These are phyloP conservation scores for Beta corolliflora DNA, from an alignment of 179 eudicot species.

Conservation along the genomic window DNA sequence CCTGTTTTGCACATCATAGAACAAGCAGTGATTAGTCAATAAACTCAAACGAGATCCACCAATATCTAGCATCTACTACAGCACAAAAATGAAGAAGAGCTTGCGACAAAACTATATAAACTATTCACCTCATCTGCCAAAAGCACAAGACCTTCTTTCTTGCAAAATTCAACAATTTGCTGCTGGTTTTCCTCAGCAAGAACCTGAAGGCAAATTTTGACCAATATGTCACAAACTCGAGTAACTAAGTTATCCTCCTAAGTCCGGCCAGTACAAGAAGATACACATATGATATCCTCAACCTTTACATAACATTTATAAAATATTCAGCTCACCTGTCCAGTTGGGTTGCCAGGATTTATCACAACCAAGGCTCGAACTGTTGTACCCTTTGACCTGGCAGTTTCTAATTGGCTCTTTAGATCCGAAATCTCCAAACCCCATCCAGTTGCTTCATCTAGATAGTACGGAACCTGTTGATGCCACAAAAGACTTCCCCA, in stretches of 20 bases:
- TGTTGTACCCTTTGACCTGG: conserved; percentile 70
- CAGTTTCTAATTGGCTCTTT: conserved; percentile 73
- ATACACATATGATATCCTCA: background rate
- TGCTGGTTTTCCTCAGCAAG: conserved; percentile 84
- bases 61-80: background rate
- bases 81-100: background rate
- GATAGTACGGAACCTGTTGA: conserved; percentile 89
- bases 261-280: background rate
- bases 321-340: conserved; percentile 57
- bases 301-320: no score
- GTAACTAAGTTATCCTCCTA: background rate
- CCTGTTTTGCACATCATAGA: conserved; percentile 45
- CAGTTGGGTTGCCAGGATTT: conserved; percentile 98
- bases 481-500: background rate
- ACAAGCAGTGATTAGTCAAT: background rate
- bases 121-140: conserved; percentile 86
- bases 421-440: conserved; percentile 86
- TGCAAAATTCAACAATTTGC: conserved; percentile 88
- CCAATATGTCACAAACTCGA: conserved; percentile 3
- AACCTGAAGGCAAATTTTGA: conserved; percentile 50
- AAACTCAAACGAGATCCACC: background rate
- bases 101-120: background rate
- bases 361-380: conserved; percentile 95
- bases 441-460: conserved; percentile 96
- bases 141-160: conserved; percentile 88